Percentiles rank a stretch among this genome's conserved stretches.
Evolutionary conservation across 2,329 filamentous ascomycete genomes (phyloP).

Genomic region (Beauveria bassiana): DNA sequence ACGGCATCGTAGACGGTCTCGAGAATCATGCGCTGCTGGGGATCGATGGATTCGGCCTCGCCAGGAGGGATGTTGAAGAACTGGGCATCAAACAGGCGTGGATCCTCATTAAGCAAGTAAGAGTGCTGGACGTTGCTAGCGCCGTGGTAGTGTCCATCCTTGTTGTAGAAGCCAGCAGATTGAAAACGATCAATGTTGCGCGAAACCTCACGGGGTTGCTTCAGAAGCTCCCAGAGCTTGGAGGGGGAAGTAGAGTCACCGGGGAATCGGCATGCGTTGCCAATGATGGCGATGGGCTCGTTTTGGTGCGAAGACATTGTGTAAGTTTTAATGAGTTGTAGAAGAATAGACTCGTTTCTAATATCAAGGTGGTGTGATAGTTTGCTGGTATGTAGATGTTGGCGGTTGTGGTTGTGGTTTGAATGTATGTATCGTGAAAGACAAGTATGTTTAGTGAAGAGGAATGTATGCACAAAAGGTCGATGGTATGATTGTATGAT

Average conservation of each 20-base stretch:
- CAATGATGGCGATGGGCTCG: constrained; percentile 20
- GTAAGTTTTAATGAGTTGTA: not conserved
- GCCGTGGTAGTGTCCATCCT: constrained; percentile 18
- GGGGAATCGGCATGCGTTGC: constrained; percentile 18
- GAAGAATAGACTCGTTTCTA: not conserved
- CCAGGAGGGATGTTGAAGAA: constrained; percentile 15
- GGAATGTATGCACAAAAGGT: constrained; percentile 7
- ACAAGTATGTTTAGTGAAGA: constrained; percentile 6
- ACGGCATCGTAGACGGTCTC: constrained; percentile 29
- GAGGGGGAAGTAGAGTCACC: constrained; percentile 16
- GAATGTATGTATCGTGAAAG: not conserved
- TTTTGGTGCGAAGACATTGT: constrained; percentile 10
- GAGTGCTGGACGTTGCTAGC: constrained; percentile 26
- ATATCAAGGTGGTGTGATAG: not conserved
- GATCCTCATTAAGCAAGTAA: constrained; percentile 15
- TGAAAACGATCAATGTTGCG: constrained; percentile 17
- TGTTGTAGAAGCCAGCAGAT: constrained; percentile 16
- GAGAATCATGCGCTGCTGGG: constrained; percentile 25
- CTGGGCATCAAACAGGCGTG: constrained; percentile 17
- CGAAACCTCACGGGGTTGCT: constrained; percentile 14
- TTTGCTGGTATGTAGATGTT: not conserved
- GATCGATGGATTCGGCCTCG: constrained; percentile 22
- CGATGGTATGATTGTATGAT: constrained; percentile 10
- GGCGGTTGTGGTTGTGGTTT: not conserved
- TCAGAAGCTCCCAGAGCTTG: constrained; percentile 15